These are phyloP conservation scores for Lactarius sanguifluus DNA, from an alignment of 768 basidiomycete species.

Conservation along the genomic window DNA sequence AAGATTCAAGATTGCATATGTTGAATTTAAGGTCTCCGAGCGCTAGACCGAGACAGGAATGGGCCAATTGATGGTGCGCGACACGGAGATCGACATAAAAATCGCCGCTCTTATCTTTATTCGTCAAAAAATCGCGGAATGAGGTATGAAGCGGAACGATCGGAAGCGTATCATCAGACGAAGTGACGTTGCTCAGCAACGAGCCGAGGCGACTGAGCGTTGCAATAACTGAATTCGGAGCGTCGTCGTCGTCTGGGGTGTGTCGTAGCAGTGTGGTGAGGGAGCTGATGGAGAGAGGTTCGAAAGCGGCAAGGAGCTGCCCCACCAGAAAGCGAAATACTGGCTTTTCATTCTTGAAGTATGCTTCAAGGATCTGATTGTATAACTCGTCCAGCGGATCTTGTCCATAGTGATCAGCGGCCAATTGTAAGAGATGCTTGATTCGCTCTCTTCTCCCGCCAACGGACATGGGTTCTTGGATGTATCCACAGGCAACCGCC, in stretches of 20 bases:
- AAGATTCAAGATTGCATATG: conserved; percentile 4
- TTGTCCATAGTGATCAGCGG: neutral
- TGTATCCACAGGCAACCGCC: neutral
- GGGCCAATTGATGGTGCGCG: neutral
- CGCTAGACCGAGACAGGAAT: neutral
- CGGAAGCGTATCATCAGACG: neutral
- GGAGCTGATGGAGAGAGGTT: conserved; percentile 5
- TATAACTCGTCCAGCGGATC: neutral
- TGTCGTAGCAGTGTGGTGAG: neutral
- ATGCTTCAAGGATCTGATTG: neutral
- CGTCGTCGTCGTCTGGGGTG: neutral
- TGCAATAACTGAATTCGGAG: neutral
- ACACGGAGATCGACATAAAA: neutral
- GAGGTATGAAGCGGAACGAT: neutral
- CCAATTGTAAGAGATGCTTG: neutral
- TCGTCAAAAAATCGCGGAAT: conserved; percentile 2
- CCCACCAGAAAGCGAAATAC: conserved; percentile 5
- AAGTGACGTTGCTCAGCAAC: conserved; percentile 2
- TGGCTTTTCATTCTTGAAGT: neutral
- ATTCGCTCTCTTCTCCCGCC: neutral
- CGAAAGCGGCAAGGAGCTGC: conserved; percentile 3
- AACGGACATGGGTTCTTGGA: neutral
- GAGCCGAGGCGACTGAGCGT: conserved; percentile 3
- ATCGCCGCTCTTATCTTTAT: neutral
- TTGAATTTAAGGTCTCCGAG: neutral